These are phyloP conservation scores for Ceratobasidium papillatum DNA, from an alignment of 1,284 basidiomycete genomes.

Conservation along the genomic window DNA sequence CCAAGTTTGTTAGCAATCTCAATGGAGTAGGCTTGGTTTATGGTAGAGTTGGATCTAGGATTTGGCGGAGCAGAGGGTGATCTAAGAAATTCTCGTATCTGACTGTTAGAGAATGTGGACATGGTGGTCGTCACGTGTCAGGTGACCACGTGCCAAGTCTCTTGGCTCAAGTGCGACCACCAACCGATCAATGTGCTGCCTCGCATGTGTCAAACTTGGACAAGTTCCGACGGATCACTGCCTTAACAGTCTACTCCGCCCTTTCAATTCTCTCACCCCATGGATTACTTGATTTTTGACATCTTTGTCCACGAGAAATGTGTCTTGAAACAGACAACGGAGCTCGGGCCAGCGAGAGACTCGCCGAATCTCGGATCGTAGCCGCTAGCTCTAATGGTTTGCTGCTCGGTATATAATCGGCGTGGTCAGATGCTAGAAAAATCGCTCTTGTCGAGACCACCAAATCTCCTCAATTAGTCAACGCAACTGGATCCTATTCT, in stretches of 20 bases:
- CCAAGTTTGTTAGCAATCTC: no score
- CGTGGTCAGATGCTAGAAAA: neutral
- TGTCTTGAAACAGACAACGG: conserved; percentile 25
- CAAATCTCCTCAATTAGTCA: conserved; percentile 38
- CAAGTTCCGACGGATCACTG: conserved; percentile 19
- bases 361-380: neutral
- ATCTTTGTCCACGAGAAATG: neutral
- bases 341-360: conserved; percentile 4
- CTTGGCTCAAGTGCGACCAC: conserved; percentile 7
- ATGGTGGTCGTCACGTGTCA: neutral
- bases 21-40: no score
- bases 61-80: no score
- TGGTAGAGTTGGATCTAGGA: no score
- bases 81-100: no score
- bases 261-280: conserved; percentile 17
- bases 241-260: neutral
- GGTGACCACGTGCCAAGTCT: neutral
- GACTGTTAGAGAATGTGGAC: no score
- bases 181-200: conserved; percentile 2
- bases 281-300: neutral
- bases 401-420: conserved; percentile 13
- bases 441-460: conserved; percentile 35
- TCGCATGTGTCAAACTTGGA: neutral
- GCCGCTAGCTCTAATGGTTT: neutral
- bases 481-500: neutral